phyloP scores from a whole-genome alignment of 2,329 filamentous ascomycete genomes.

The Ceratocystis diversiconidia region DNA sequence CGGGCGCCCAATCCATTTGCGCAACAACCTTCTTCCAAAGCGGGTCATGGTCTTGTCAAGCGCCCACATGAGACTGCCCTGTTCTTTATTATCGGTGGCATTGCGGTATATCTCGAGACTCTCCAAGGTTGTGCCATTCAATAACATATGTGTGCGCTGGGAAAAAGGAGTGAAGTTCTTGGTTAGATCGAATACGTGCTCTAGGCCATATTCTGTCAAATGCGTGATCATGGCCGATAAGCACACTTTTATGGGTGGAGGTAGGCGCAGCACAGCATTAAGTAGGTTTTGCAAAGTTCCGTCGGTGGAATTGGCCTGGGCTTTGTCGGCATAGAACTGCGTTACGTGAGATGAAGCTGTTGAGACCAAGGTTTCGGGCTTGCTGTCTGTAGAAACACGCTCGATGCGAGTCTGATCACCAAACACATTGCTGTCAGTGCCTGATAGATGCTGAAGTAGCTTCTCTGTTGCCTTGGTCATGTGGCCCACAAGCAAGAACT shows the following conservation, averaged over 20 bases:
- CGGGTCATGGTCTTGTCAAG: conserved; percentile 83
- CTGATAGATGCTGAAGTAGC: conserved; percentile 75
- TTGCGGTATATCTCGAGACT: conserved; percentile 95
- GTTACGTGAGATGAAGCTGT: conserved; percentile 66
- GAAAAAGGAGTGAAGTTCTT: conserved; percentile 97
- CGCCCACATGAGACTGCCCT: conserved; percentile 89
- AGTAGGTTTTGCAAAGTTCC: conserved; percentile 51
- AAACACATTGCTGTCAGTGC: conserved; percentile 80
- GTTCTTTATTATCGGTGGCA: conserved; percentile 69
- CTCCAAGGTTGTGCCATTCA: conserved; percentile 88
- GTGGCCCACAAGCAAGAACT: conserved; percentile 84
- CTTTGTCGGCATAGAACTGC: conserved; percentile 78
- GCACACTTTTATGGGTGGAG: conserved; percentile 78
- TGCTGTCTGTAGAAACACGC: conserved; percentile 32
- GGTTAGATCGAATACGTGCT: conserved; percentile 90
- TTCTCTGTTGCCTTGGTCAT: conserved; percentile 87
- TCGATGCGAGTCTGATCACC: conserved; percentile 83
- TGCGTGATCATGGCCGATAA: conserved; percentile 94
- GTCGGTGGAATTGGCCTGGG: conserved; percentile 42
- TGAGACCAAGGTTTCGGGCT: not conserved
- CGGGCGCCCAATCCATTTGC: conserved; percentile 90
- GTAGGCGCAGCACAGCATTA: conserved; percentile 72
- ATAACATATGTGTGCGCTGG: conserved; percentile 82
- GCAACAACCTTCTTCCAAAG: conserved; percentile 72
- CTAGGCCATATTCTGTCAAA: conserved; percentile 76